Evolutionary conservation across 2,329 filamentous ascomycete species (phyloP).

Genomic region (Rhynchosporium agropyri): DNA sequence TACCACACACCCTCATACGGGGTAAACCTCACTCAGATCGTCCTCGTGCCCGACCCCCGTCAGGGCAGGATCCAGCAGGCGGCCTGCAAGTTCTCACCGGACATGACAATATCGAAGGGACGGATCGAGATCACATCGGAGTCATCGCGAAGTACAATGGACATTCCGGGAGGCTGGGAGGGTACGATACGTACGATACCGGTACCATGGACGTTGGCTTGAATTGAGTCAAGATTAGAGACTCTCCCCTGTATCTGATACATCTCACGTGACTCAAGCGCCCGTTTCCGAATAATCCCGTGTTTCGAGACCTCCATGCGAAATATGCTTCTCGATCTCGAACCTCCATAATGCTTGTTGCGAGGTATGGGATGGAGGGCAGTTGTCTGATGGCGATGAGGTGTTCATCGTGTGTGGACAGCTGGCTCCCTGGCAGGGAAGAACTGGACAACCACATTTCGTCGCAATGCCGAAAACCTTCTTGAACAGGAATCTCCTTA

Average conservation of each 20-base stretch:
- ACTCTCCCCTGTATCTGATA: constrained; percentile 1
- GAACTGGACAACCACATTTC: not conserved
- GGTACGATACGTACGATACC: too few species aligned
- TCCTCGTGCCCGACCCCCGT: too few species aligned
- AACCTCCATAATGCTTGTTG: constrained; percentile 1
- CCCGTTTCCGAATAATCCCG: not conserved
- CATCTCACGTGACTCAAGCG: constrained; percentile 9
- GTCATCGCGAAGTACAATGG: too few species aligned
- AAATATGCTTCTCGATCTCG: constrained; percentile 3
- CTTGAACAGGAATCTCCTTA: not conserved
- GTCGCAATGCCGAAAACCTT: not conserved
- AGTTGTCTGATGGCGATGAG: constrained; percentile 2
- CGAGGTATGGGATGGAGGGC: not conserved
- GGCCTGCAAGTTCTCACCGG: too few species aligned
- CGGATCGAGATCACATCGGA: too few species aligned
- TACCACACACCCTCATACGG: too few species aligned
- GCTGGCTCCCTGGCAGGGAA: not conserved
- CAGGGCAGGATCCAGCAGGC: too few species aligned
- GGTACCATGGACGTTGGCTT: too few species aligned
- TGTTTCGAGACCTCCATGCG: not conserved
- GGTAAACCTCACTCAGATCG: too few species aligned
- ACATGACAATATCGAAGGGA: too few species aligned
- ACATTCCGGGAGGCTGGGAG: too few species aligned
- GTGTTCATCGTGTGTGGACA: not conserved
- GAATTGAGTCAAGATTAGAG: not conserved